These are phyloP conservation scores for Syzygium grande DNA, from an alignment of 345 rosid species.

Conservation along the genomic window DNA sequence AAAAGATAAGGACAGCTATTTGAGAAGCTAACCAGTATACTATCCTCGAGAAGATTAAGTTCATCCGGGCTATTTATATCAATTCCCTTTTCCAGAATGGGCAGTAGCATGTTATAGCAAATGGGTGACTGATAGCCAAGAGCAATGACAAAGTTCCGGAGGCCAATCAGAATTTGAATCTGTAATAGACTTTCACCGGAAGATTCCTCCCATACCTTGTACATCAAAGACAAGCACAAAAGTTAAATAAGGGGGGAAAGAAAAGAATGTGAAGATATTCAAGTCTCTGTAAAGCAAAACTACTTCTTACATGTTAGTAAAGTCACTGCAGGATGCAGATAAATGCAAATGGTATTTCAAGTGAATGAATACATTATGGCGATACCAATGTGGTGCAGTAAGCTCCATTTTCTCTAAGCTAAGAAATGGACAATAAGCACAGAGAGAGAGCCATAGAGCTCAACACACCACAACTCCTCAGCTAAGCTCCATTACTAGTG, in stretches of 20 bases:
- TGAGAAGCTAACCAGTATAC: conserved; percentile 61
- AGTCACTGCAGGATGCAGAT: background rate
- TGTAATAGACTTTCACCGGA: conserved; percentile 94
- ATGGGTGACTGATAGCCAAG: conserved; percentile 83
- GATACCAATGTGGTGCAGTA: background rate
- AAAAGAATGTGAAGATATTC: background rate
- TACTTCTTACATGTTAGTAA: background rate
- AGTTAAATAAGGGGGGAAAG: background rate
- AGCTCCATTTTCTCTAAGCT: background rate
- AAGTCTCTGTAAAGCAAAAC: background rate
- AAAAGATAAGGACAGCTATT: background rate
- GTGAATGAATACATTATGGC: background rate
- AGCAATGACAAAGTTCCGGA: conserved; percentile 81
- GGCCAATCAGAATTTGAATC: conserved; percentile 95
- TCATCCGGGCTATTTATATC: conserved; percentile 85
- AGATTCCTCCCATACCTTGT: conserved; percentile 94
- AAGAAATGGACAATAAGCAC: background rate
- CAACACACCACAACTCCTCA: background rate
- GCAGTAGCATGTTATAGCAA: conserved; percentile 69
- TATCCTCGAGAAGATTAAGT: conserved; percentile 90
- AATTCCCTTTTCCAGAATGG: conserved; percentile 81
- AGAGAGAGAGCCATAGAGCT: background rate
- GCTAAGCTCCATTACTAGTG: background rate
- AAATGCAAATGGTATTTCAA: background rate
- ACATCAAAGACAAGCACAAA: conserved; percentile 4